These are phyloP conservation scores for Vigna mungo DNA, from an alignment of 306 rosid species.

Conservation along the genomic window DNA sequence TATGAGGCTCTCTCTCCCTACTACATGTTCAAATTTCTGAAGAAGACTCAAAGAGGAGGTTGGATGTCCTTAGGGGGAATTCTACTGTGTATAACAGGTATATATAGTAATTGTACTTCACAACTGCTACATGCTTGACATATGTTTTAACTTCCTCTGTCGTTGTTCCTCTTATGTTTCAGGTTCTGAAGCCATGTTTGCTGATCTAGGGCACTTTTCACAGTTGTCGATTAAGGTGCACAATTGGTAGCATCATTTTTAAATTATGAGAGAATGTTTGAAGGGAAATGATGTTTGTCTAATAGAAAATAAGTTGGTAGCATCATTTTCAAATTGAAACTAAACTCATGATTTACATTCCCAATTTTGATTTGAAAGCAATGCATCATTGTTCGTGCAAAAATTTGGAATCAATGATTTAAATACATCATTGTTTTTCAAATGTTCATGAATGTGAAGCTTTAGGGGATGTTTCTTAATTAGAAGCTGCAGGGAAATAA, in stretches of 20 bases:
- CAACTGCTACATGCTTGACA: neutral
- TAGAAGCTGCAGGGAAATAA: neutral
- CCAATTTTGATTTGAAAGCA: slow-evolving; percentile 10
- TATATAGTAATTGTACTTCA: slow-evolving; percentile 42
- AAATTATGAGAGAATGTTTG: neutral
- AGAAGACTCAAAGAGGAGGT: slow-evolving; percentile 79
- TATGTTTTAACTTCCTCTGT: slow-evolving; percentile 40
- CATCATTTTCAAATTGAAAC: slow-evolving; percentile 31
- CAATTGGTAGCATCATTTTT: neutral
- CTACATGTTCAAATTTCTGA: slow-evolving; percentile 89
- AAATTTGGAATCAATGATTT: no score
- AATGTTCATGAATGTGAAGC: neutral
- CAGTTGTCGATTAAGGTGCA: slow-evolving; percentile 71
- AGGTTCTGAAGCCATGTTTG: slow-evolving; percentile 99
- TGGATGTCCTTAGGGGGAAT: slow-evolving; percentile 99
- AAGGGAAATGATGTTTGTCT: slow-evolving; percentile 6
- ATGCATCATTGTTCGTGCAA: neutral
- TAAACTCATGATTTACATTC: slow-evolving; percentile 8
- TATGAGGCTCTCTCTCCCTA: slow-evolving; percentile 92
- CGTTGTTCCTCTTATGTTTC: slow-evolving; percentile 37
- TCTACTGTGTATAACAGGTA: slow-evolving; percentile 92
- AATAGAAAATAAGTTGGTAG: neutral
- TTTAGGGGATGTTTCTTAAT: neutral
- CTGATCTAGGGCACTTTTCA: slow-evolving; percentile 94
- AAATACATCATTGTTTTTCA: slow-evolving; percentile 2